Evolutionary conservation across 768 basidiomycete species (phyloP).

Genomic region (Jaapia argillacea): DNA sequence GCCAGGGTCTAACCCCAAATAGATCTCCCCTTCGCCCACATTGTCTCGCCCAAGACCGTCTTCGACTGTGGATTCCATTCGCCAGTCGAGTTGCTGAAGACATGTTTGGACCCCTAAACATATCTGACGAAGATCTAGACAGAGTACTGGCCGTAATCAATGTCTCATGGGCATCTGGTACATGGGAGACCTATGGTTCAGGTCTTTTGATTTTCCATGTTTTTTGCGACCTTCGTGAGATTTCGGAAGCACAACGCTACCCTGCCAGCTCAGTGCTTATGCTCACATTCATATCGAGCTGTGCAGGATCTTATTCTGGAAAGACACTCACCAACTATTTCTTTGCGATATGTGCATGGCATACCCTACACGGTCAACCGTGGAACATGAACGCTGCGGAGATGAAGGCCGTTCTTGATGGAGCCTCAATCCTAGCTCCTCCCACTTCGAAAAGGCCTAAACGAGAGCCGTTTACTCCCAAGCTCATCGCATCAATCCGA

Average conservation of each 20-base stretch:
- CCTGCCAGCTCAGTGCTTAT: slow-evolving; percentile 19
- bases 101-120: too few species aligned
- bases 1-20: too few species aligned
- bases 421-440: slow-evolving; percentile 21
- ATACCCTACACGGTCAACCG: slow-evolving; percentile 26
- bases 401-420: too few species aligned
- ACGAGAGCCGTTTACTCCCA: slow-evolving; percentile 19
- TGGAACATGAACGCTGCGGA: slow-evolving; percentile 20
- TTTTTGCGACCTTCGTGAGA: slow-evolving; percentile 22
- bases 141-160: too few species aligned
- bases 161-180: too few species aligned
- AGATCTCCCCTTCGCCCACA: slow-evolving; percentile 5
- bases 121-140: too few species aligned
- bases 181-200: slow-evolving; percentile 23
- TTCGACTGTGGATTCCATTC: slow-evolving; percentile 4
- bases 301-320: slow-evolving; percentile 21
- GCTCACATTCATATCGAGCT: slow-evolving; percentile 6
- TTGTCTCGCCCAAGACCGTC: slow-evolving; percentile 5
- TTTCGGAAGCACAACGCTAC: slow-evolving; percentile 22
- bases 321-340: slow-evolving; percentile 27
- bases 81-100: too few species aligned
- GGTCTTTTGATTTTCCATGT: slow-evolving; percentile 29
- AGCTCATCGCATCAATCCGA: slow-evolving; percentile 12
- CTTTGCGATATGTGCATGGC: slow-evolving; percentile 32
- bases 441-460: slow-evolving; percentile 18